Conservation (phyloP, 305 asterid species). For the Solanum hybrid region DNA sequence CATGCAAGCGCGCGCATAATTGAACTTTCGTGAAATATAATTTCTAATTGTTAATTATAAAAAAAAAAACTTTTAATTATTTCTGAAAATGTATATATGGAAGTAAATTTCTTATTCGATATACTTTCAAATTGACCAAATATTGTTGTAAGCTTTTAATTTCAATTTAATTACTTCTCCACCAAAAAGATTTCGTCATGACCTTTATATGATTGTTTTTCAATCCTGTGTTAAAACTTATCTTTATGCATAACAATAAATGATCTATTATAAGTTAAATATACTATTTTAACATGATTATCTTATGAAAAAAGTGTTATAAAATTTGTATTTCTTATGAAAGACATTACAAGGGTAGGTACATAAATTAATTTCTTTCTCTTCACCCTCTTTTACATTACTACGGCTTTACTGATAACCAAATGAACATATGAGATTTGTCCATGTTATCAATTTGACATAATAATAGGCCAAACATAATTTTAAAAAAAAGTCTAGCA, state of each 20-base stretch:
- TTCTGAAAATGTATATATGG: background rate
- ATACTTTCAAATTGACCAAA: background rate
- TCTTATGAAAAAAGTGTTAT: background rate
- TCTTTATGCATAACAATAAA: background rate
- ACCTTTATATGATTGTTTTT: background rate
- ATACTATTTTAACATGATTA: background rate
- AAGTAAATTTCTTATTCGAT: background rate
- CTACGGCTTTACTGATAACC: background rate
- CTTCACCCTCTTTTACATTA: background rate
- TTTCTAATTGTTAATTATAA: too few relatives aligned
- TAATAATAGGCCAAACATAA: background rate
- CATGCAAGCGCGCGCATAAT: background rate
- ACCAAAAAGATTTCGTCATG: background rate
- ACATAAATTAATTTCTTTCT: background rate
- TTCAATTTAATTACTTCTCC: background rate
- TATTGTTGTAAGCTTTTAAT: background rate
- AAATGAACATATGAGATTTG: background rate
- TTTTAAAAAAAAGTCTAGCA: background rate
- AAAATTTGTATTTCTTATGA: background rate
- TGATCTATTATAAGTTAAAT: background rate
- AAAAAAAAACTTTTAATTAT: too few relatives aligned
- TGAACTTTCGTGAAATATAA: background rate
- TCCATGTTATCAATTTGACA: background rate
- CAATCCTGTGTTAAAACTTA: background rate
- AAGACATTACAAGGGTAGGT: background rate